Evolutionary conservation across 2,329 filamentous ascomycete genomes (phyloP).

Genomic region (Allantophomopsis cytisporea): DNA sequence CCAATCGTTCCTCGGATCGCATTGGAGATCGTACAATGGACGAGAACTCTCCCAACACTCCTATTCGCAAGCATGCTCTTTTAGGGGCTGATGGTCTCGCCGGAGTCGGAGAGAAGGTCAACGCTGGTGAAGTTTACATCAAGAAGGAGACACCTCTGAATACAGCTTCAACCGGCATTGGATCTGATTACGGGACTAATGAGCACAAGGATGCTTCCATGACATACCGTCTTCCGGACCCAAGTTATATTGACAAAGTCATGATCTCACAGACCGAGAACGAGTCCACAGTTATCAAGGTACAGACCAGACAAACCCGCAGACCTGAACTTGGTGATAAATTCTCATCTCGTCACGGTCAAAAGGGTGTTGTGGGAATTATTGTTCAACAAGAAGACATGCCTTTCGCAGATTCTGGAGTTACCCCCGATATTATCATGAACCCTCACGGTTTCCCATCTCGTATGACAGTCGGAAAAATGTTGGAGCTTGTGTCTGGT

Average conservation of each 20-base stretch:
- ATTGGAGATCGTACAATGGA: constrained; percentile 42
- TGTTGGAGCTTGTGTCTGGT: constrained; percentile 86
- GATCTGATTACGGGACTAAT: constrained; percentile 47
- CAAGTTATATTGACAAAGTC: constrained; percentile 88
- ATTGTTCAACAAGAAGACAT: constrained; percentile 95
- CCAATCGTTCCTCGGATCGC: constrained; percentile 62
- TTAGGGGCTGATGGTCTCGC: constrained; percentile 83
- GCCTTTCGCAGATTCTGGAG: constrained; percentile 82
- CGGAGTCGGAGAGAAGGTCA: constrained; percentile 69
- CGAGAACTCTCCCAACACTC: constrained; percentile 40
- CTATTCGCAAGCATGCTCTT: constrained; percentile 54
- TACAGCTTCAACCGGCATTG: constrained; percentile 58
- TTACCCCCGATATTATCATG: constrained; percentile 99
- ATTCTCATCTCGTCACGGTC: constrained; percentile 94
- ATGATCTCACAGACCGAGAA: constrained; percentile 84
- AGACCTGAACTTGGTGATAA: constrained; percentile 95
- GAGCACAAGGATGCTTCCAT: constrained; percentile 53
- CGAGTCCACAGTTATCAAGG: constrained; percentile 79
- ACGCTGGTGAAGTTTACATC: constrained; percentile 72
- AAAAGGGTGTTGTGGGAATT: constrained; percentile 95
- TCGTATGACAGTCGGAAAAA: constrained; percentile 97
- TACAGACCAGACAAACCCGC: constrained; percentile 91
- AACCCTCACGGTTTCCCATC: constrained; percentile 99
- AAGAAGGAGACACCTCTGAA: constrained; percentile 82
- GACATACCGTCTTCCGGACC: constrained; percentile 73